Conservation (phyloP, 2,329 filamentous ascomycete species). For the Elsinoe perseae region DNA sequence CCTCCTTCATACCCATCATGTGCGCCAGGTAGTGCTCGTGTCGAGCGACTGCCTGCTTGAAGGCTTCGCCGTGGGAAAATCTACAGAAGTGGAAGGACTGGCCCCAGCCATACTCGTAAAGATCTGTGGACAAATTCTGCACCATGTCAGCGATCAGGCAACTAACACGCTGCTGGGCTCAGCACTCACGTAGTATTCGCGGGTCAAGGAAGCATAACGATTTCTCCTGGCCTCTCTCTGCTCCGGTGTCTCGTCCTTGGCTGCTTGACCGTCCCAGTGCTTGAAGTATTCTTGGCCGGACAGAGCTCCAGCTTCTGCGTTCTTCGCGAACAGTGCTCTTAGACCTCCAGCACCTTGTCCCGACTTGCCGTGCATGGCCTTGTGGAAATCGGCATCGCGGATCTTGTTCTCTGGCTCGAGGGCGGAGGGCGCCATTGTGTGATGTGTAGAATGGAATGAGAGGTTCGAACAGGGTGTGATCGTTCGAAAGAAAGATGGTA, state of each 20-base stretch:
- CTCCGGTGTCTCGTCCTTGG: constrained; percentile 71
- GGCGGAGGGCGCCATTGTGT: constrained; percentile 22
- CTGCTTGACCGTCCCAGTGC: constrained; percentile 85
- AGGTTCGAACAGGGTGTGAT: constrained; percentile 3
- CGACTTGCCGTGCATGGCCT: constrained; percentile 67
- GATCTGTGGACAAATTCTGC: constrained; percentile 88
- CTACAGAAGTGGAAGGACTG: constrained; percentile 97
- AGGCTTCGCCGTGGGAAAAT: constrained; percentile 77
- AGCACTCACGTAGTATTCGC: constrained; percentile 55
- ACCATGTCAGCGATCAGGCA: constrained; percentile 48
- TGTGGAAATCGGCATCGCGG: constrained; percentile 67
- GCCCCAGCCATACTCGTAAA: constrained; percentile 97
- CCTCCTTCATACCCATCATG: constrained; percentile 74
- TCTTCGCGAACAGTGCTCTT: constrained; percentile 78
- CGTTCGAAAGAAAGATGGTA: neutral
- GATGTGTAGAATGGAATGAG: constrained; percentile 10
- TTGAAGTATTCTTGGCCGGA: constrained; percentile 92
- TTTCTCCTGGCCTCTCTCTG: constrained; percentile 67
- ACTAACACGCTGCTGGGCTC: neutral
- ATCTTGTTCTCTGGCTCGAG: constrained; percentile 37
- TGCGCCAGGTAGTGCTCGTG: constrained; percentile 97
- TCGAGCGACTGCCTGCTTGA: constrained; percentile 84
- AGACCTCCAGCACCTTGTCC: constrained; percentile 72
- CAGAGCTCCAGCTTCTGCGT: constrained; percentile 66
- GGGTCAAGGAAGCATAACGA: constrained; percentile 87